Evolutionary conservation across 768 basidiomycete genomes (phyloP).

Genomic region (Pleurotus ostreatus): DNA sequence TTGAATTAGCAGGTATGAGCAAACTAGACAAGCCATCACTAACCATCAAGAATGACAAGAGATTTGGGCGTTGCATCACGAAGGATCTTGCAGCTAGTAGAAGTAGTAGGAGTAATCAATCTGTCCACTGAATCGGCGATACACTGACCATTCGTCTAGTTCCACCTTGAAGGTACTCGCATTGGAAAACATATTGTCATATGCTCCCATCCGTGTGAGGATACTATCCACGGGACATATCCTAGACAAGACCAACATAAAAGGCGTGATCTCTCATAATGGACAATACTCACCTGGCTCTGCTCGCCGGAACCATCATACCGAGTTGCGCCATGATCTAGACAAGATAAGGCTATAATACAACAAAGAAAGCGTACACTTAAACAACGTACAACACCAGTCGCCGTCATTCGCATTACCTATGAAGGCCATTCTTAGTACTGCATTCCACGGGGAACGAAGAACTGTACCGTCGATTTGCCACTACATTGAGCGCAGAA

Average conservation of each 20-base stretch:
- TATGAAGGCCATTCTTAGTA: constrained; percentile 21
- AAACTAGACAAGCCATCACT: constrained; percentile 15
- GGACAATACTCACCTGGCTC: constrained; percentile 56
- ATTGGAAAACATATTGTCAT: constrained; percentile 95
- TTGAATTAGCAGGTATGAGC: constrained; percentile 11
- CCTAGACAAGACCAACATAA: constrained; percentile 30
- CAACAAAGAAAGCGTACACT: background rate
- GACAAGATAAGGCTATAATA: constrained; percentile 10
- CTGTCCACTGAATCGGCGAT: background rate
- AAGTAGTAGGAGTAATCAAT: constrained; percentile 22
- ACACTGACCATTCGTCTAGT: constrained; percentile 84
- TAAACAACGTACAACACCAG: constrained; percentile 64
- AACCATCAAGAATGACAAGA: constrained; percentile 92
- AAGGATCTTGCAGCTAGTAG: constrained; percentile 80
- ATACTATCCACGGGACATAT: constrained; percentile 89
- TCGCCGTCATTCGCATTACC: constrained; percentile 94
- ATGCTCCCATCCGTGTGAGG: constrained; percentile 96
- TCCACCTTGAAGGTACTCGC: constrained; percentile 98
- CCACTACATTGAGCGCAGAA: constrained; percentile 38
- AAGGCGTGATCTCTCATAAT: too few relatives aligned
- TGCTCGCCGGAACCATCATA: constrained; percentile 87
- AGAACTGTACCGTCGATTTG: constrained; percentile 61
- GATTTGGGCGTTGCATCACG: constrained; percentile 92
- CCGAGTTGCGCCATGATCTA: constrained; percentile 94
- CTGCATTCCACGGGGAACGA: background rate